Conservation (phyloP, 495 filamentous ascomycete genomes). For the Aspergillus funiculosus region DNA sequence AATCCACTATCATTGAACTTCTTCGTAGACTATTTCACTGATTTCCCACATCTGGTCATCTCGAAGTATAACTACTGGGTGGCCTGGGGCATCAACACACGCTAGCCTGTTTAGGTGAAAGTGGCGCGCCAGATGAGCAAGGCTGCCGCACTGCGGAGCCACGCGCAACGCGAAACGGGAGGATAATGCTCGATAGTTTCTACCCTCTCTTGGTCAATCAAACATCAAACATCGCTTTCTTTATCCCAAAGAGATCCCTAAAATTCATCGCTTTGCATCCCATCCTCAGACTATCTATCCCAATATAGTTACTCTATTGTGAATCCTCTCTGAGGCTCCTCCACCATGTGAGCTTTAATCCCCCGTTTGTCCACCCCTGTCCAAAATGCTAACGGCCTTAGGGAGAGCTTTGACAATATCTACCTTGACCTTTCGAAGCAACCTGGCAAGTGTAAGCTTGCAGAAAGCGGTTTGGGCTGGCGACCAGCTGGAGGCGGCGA, state of each 20-base stretch:
- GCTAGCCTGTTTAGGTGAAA: conserved; percentile 4
- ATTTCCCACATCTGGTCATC: too few species aligned
- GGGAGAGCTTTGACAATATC: conserved; percentile 95
- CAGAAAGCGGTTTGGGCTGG: conserved; percentile 90
- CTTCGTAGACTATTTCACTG: too few species aligned
- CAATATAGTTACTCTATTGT: not conserved
- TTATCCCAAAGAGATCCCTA: too few species aligned
- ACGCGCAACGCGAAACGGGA: conserved; percentile 35
- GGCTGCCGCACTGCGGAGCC: conserved; percentile 18
- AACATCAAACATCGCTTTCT: too few species aligned
- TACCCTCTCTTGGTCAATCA: too few species aligned
- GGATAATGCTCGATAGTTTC: conserved; percentile 15
- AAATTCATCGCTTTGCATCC: not conserved
- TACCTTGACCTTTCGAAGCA: conserved; percentile 90
- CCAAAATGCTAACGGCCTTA: conserved; percentile 30
- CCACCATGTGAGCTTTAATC: conserved; percentile 36
- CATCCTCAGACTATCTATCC: not conserved
- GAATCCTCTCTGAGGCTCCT: conserved; percentile 20
- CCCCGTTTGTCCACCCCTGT: conserved; percentile 2
- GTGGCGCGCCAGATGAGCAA: conserved; percentile 2
- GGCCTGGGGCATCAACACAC: conserved; percentile 3
- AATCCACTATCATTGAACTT: too few species aligned
- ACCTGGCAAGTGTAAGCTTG: conserved; percentile 85
- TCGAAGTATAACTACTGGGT: too few species aligned
- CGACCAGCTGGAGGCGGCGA: conserved; percentile 81